Base-by-base conservation (phyloP, 768 basidiomycete genomes). In the Auricularia cornea region DNA sequence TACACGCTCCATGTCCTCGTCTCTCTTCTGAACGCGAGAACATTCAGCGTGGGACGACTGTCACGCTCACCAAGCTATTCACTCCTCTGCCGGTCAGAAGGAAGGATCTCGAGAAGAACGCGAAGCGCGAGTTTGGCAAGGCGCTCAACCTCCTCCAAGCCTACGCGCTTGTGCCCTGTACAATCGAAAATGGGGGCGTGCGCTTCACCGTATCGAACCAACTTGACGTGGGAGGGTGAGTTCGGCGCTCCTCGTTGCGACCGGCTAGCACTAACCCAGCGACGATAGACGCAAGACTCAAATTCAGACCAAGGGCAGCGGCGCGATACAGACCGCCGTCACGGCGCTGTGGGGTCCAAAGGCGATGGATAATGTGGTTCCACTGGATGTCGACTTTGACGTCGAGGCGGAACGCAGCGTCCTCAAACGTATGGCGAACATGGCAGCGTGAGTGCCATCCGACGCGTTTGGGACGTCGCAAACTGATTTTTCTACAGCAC, bases 61-160 rank as follows among this genome's bases (percentile, higher is more conserved):
- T 94, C 23, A 76, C 77, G 0, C 74, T 97, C 2, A 78, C 83
- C 0, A 83, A 84, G 31, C 78, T 96, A 1, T 98, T 98, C 74
- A 76, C 79, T 5, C 83, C 90, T 1, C 80, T 98, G 0, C 93
- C 97, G 1, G 97, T 99, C 5, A 83, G 96, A 3, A 81, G 93
- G 5, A 95, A 95, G 72, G 97, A 98, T 68, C 82, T 98, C 33
- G 88, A 93, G 70, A 79, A 92, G 61, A 94, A 96, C 67, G 79
- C 81, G 1, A 98, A 96, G 72, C 84, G 94, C 48, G 96, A 98
- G 68, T 95, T 90, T 69, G 84, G 78, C 3, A 97, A 97, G 69
- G 89, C 90, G 1, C 71, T 98, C n/a, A 77, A 82, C 5, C 77
- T 97, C 18, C 74, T 98, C 48, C 85, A 88, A 56, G 93, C 91